Percentiles rank a stretch among this genome's conserved stretches.
Conservation (phyloP, 257 asterid genomes). For the Eustoma russellianum region DNA sequence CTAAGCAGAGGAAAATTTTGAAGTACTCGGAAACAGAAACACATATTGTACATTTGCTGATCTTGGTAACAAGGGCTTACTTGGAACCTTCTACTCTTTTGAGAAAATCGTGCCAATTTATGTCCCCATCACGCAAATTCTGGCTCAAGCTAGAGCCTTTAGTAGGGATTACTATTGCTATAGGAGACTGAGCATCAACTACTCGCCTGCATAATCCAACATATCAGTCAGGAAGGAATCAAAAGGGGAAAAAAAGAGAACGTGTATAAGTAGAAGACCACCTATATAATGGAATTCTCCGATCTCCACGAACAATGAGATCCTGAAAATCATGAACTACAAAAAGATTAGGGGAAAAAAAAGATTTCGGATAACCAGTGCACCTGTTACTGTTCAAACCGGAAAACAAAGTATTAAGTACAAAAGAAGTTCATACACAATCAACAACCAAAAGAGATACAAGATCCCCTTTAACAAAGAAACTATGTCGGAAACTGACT, state of each 20-base stretch:
- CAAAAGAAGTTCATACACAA: not conserved
- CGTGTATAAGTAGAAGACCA: constrained; percentile 20
- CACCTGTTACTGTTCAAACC: too few relatives aligned
- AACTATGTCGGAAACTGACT: too few relatives aligned
- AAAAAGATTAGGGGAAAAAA: constrained; percentile 7
- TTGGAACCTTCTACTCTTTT: constrained; percentile 48
- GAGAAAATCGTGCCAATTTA: constrained; percentile 78
- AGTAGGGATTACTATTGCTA: constrained; percentile 72
- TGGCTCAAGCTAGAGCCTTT: constrained; percentile 52
- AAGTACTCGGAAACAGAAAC: not conserved
- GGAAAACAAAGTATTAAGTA: not conserved
- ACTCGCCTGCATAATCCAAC: constrained; percentile 54
- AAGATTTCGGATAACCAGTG: not conserved
- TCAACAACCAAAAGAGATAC: too few relatives aligned
- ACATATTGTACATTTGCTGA: not conserved
- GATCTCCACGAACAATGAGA: constrained; percentile 67
- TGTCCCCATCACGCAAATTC: constrained; percentile 66
- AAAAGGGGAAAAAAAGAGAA: constrained; percentile 15
- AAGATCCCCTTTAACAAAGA: too few relatives aligned
- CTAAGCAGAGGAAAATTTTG: not conserved
- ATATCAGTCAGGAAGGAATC: constrained; percentile 17
- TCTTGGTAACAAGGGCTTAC: constrained; percentile 32
- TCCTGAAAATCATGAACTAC: constrained; percentile 40
- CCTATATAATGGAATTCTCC: constrained; percentile 81
- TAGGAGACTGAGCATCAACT: constrained; percentile 84